phyloP scores from a whole-genome alignment of 768 basidiomycete species.

The Lactarius sanguifluus region DNA sequence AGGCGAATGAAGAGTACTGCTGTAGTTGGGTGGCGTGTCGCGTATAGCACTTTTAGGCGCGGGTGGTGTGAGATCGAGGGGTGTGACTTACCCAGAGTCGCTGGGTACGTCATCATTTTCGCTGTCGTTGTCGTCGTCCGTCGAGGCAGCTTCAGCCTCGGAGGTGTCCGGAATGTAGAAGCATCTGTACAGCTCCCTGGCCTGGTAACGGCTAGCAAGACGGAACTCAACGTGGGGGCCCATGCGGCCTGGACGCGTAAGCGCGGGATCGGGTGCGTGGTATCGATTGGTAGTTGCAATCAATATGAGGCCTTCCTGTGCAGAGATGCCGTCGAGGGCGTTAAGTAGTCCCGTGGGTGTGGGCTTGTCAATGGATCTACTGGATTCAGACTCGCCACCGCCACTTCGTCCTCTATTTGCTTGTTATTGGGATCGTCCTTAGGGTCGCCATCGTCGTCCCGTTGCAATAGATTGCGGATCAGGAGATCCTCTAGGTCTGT shows the following conservation, averaged over 20 bases:
- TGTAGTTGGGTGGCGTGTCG: constrained; percentile 10
- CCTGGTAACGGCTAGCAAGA: constrained; percentile 69
- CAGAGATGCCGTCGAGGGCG: constrained; percentile 69
- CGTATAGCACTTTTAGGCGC: neutral
- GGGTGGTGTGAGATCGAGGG: neutral
- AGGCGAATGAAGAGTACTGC: constrained; percentile 15
- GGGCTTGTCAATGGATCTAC: constrained; percentile 35
- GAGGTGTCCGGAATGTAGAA: constrained; percentile 58
- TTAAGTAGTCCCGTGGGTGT: constrained; percentile 75
- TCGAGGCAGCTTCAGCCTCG: constrained; percentile 27
- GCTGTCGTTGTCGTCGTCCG: constrained; percentile 31
- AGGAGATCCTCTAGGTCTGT: constrained; percentile 31
- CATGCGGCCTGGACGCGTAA: constrained; percentile 77
- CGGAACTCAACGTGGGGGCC: constrained; percentile 77
- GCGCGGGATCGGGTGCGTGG: constrained; percentile 64
- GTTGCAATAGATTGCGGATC: constrained; percentile 34
- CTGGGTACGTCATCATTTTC: constrained; percentile 25
- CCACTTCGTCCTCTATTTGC: constrained; percentile 5
- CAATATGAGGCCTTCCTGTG: constrained; percentile 78
- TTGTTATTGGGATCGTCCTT: constrained; percentile 23
- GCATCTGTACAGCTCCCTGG: constrained; percentile 58
- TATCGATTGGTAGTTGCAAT: constrained; percentile 82
- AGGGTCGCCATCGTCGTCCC: constrained; percentile 6
- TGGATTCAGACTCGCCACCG: neutral
- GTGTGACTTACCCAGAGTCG: constrained; percentile 28